Conservation (phyloP, 1,139 yeast species). For the Meyerozyma sp. region DNA sequence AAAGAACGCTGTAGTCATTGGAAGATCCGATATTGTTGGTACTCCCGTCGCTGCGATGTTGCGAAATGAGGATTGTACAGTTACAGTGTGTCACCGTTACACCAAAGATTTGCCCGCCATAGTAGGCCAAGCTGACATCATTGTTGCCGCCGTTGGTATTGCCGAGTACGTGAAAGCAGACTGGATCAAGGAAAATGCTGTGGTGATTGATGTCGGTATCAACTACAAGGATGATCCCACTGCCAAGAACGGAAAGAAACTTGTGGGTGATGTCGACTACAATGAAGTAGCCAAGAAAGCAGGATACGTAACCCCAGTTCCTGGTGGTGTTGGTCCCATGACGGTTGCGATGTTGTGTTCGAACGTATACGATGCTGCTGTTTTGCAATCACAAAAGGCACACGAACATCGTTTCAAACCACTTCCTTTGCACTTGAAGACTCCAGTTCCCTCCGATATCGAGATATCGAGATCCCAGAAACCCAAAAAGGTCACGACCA, state of each 20-base stretch:
- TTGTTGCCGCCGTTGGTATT: conserved; percentile 87
- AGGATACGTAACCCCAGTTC: conserved; percentile 86
- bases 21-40: conserved; percentile 93
- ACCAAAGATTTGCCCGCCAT: conserved; percentile 48
- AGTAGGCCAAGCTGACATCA: conserved; percentile 76
- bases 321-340: conserved; percentile 99
- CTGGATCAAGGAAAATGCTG: conserved; percentile 81
- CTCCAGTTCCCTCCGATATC: conserved; percentile 91
- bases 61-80: conserved; percentile 77
- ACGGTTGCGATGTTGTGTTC: conserved; percentile 92
- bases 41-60: conserved; percentile 84
- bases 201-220: conserved; percentile 95
- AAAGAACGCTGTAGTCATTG: conserved; percentile 71
- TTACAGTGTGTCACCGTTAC: conserved; percentile 72
- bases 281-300: conserved; percentile 63
- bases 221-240: conserved; percentile 75
- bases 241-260: conserved; percentile 75
- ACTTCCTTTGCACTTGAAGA: conserved; percentile 56
- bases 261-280: conserved; percentile 94
- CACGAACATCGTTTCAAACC: conserved; percentile 44
- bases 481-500: conserved; percentile 77
- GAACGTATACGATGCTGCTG: conserved; percentile 64
- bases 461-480: conserved; percentile 87
- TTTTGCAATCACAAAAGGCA: conserved; percentile 44
- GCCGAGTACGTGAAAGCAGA: conserved; percentile 81